Percentiles rank a stretch among this genome's conserved stretches.
These are phyloP conservation scores for Bondarzewia mesenterica DNA, from an alignment of 1,284 basidiomycete species.

Conservation along the genomic window DNA sequence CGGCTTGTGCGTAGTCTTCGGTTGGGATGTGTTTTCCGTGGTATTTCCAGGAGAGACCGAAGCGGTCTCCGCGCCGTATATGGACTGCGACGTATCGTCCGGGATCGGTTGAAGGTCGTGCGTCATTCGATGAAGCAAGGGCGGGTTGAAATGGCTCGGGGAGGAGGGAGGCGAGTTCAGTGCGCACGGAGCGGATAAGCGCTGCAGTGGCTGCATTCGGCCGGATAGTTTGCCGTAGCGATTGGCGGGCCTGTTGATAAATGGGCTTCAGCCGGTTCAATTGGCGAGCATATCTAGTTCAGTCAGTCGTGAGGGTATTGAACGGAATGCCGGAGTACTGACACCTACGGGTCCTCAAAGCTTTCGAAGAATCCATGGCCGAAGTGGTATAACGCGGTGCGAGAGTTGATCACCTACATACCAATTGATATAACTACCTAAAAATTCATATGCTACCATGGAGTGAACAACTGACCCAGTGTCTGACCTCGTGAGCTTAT, in stretches of 20 bases:
- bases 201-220: conserved; percentile 38
- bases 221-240: conserved; percentile 43
- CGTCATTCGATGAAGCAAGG: conserved; percentile 11
- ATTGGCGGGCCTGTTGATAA: conserved; percentile 35
- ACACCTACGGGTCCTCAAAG: conserved; percentile 54
- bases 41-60: conserved; percentile 36
- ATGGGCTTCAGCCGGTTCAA: conserved; percentile 50
- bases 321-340: too few relatives aligned
- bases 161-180: conserved; percentile 33
- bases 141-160: conserved; percentile 15
- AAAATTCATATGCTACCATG: not conserved
- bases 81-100: conserved; percentile 43
- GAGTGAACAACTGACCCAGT: conserved; percentile 44
- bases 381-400: conserved; percentile 58
- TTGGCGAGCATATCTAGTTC: conserved; percentile 42
- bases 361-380: conserved; percentile 44
- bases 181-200: conserved; percentile 42
- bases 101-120: conserved; percentile 14
- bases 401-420: conserved; percentile 47
- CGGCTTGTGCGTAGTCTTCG: conserved; percentile 37
- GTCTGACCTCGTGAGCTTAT: conserved; percentile 28
- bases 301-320: not conserved
- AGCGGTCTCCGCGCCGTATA: conserved; percentile 51
- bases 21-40: conserved; percentile 40
- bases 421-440: not conserved